Percentiles rank a stretch among this genome's conserved stretches.
Conservation (phyloP, 139 green algal genomes). For the Asterochloris erici region DNA sequence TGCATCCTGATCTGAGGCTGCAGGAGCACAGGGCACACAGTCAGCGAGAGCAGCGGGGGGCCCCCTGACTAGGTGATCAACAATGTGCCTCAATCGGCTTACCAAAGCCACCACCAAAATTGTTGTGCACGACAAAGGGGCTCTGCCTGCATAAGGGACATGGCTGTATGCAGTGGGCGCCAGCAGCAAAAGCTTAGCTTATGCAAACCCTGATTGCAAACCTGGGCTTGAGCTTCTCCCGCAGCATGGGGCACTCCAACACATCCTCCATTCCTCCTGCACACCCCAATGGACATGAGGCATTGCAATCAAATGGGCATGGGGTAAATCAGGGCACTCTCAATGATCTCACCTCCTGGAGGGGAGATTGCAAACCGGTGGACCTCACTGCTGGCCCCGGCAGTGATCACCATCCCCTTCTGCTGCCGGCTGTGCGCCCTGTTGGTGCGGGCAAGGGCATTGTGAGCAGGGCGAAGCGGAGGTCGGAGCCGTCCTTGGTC, state of each 20-base stretch:
- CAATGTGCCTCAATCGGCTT: constrained; percentile 3
- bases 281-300: neutral
- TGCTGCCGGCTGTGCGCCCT: too few species aligned
- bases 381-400: too few species aligned
- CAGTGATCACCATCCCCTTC: too few species aligned
- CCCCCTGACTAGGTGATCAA: neutral
- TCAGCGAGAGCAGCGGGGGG: neutral
- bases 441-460: too few species aligned
- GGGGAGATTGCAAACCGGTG: too few species aligned
- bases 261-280: constrained; percentile 21
- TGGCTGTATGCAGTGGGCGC: neutral
- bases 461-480: too few species aligned
- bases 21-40: neutral
- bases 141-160: constrained; percentile 15
- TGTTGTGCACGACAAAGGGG: constrained; percentile 46
- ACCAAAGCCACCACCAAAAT: constrained; percentile 88
- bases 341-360: too few species aligned
- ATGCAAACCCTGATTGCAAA: neutral
- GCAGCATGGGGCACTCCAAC: constrained; percentile 56
- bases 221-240: constrained; percentile 32
- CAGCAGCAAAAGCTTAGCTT: neutral
- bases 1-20: constrained; percentile 72
- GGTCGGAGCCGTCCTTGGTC: too few species aligned
- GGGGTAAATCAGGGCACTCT: too few species aligned
- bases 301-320: too few species aligned